Conservation (phyloP, 306 rosid species). For the Castanospermum australe region DNA sequence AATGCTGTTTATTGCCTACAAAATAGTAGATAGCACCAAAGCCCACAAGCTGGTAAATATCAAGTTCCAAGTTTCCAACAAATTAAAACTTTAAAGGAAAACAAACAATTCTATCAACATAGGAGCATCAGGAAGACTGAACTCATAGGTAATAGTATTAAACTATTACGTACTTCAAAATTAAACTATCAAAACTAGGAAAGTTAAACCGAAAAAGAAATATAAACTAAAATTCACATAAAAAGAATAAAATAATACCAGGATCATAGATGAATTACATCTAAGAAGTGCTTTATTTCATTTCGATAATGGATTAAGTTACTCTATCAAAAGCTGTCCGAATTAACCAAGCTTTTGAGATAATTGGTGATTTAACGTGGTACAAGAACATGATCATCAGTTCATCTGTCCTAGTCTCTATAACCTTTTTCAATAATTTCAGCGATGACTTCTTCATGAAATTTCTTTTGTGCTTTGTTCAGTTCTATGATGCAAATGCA, state of each 20-base stretch:
- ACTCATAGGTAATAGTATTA: background rate
- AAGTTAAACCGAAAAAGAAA: background rate
- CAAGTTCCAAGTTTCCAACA: background rate
- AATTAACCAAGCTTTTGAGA: background rate
- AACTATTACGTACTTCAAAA: background rate
- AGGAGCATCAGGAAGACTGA: background rate
- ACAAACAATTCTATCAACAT: background rate
- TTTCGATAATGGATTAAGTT: background rate
- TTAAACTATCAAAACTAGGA: background rate
- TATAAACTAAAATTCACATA: background rate
- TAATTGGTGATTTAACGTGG: background rate
- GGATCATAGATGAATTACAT: background rate
- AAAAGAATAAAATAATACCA: background rate
- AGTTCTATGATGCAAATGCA: background rate
- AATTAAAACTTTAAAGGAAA: background rate
- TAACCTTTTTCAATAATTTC: background rate
- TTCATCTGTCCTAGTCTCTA: background rate
- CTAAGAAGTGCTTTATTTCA: background rate
- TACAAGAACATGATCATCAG: background rate
- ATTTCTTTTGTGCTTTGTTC: background rate
- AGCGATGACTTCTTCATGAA: background rate
- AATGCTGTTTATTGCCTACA: slow-evolving; percentile 81
- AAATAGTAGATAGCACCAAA: slow-evolving; percentile 9
- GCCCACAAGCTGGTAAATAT: background rate
- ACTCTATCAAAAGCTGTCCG: background rate